phyloP scores from a whole-genome alignment of 352 stramenopile genomes.

The Phytophthora constricta region DNA sequence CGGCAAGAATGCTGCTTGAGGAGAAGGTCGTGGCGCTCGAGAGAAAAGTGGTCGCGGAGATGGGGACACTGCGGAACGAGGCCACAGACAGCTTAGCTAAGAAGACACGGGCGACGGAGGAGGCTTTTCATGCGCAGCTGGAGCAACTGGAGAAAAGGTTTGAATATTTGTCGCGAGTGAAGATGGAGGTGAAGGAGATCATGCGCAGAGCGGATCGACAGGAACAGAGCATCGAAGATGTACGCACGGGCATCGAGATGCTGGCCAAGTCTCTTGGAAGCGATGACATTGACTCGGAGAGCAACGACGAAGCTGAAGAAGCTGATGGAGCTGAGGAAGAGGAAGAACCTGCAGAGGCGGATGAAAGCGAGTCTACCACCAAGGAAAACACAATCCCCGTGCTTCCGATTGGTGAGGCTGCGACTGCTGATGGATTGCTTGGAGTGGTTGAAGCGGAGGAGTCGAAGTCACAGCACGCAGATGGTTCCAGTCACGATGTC shows the following conservation, averaged over 20 bases:
- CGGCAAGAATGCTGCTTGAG: slow-evolving; percentile 31
- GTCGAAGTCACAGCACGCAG: too few relatives aligned
- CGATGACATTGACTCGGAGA: slow-evolving; percentile 66
- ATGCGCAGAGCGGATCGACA: slow-evolving; percentile 60
- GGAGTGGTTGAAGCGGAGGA: neutral
- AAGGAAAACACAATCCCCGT: neutral
- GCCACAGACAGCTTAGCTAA: slow-evolving; percentile 26
- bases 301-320: slow-evolving; percentile 25
- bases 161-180: slow-evolving; percentile 71
- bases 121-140: slow-evolving; percentile 50
- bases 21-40: slow-evolving; percentile 35
- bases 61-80: slow-evolving; percentile 25
- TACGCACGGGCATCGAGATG: slow-evolving; percentile 62
- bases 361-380: neutral
- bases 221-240: slow-evolving; percentile 66
- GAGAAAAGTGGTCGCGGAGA: slow-evolving; percentile 35
- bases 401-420: neutral
- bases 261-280: slow-evolving; percentile 69
- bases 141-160: slow-evolving; percentile 78
- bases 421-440: neutral
- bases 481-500: too few relatives aligned
- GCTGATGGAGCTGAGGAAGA: neutral
- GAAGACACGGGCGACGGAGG: slow-evolving; percentile 46
- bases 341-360: slow-evolving; percentile 3
- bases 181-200: slow-evolving; percentile 80